These are phyloP conservation scores for Apium graveolens DNA, from an alignment of 129 eudicot species.

Conservation along the genomic window DNA sequence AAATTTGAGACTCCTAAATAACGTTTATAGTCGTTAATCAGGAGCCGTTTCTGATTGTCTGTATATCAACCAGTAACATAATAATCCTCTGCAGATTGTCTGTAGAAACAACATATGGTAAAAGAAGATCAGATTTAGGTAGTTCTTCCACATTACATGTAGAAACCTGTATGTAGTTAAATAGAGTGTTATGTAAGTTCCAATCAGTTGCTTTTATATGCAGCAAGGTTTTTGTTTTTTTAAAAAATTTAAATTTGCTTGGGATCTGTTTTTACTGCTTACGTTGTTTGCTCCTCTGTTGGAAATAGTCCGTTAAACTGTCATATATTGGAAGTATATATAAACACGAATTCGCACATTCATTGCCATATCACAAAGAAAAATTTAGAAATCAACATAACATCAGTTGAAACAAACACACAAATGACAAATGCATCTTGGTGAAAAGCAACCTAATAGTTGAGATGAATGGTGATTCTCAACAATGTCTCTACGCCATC, in stretches of 20 bases:
- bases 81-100: too few species aligned
- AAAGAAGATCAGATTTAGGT: background rate
- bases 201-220: too few species aligned
- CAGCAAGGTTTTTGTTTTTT: too few species aligned
- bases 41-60: too few species aligned
- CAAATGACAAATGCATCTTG: background rate
- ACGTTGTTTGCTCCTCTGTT: background rate
- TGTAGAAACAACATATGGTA: too few species aligned
- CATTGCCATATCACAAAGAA: background rate
- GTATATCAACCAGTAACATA: too few species aligned
- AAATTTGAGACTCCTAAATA: too few species aligned
- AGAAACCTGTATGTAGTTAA: too few species aligned
- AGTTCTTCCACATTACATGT: too few species aligned
- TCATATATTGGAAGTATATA: background rate
- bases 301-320: background rate
- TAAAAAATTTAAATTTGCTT: too few species aligned
- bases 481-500: slow-evolving; percentile 86
- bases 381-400: background rate
- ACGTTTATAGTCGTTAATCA: too few species aligned
- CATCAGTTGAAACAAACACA: background rate
- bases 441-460: slow-evolving; percentile 27
- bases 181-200: too few species aligned
- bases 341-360: background rate
- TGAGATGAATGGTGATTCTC: slow-evolving; percentile 73
- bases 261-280: background rate